Base-by-base conservation (phyloP, 352 stramenopile species). In the Phytophthora fragariae region DNA sequence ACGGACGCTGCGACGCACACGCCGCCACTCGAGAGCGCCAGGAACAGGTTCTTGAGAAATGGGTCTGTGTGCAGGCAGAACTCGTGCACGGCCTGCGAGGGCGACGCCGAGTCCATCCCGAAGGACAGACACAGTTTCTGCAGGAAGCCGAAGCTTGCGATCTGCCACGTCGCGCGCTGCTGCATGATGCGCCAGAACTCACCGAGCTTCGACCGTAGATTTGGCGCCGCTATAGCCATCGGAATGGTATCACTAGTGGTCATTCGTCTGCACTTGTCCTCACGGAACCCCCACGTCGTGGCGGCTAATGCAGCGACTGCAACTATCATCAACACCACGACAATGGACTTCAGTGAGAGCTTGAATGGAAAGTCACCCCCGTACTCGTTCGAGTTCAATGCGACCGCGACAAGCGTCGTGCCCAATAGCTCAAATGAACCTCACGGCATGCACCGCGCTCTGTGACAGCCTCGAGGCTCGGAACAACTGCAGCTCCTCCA, bases 111-210 rank as follows among this genome's bases (percentile, higher is more conserved):
- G 35, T 91, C 80, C 64, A 93, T 86, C 4, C 78, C 75, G 4
- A 92, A 84, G 9, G 83, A 84, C 46, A 92, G 59, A 57, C 73
- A 57, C 33, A 64, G 1, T 59, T 90, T 91, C 75, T 90, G 85
- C 29, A 93, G 70, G 29, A 95, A 94, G 1, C 81, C 77, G 63
- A 92, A 94, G 24, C 79, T 68, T 2, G 81, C 82, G 49, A 95
- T 87, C 72, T 95, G 86, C 84, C 85, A 95, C 19, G 82, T 91
- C 47, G 80, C 83, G 11, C 83, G 82, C 9, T 87, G 80, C 21
- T 86, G 86, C 70, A 94, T 76, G 57, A 92, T 84, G 5, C 68
- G 58, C 74, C 76, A 84, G 58, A 95, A 88, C 41, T 80, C 77
- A 10, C 54, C 63, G 21, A 93, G 53, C 21, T 91, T 75, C 33